Percentiles rank a stretch among this genome's conserved stretches.
phyloP scores from a whole-genome alignment of 371 early-diverging fungal genomes.

The Dichotomocladium elegans region DNA sequence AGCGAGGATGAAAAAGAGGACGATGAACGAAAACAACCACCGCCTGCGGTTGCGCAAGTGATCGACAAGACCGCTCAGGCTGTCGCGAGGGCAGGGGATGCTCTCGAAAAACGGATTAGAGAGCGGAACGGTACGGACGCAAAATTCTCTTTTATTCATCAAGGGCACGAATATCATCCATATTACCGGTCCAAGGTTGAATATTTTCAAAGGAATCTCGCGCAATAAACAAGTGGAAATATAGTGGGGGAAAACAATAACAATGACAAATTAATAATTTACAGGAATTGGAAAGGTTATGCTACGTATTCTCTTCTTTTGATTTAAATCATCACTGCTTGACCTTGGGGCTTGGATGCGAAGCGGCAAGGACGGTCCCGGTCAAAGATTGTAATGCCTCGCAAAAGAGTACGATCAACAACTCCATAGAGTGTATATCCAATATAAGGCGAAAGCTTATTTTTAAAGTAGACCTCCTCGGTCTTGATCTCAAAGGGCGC shows the following conservation, averaged over 20 bases:
- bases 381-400: slow-evolving; percentile 62
- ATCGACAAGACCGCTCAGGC: slow-evolving; percentile 29
- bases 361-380: slow-evolving; percentile 9
- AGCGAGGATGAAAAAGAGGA: slow-evolving; percentile 19
- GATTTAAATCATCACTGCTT: slow-evolving; percentile 12
- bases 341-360: slow-evolving; percentile 16
- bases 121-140: slow-evolving; percentile 23
- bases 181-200: slow-evolving; percentile 18
- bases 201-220: not conserved
- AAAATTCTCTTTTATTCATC: slow-evolving; percentile 30
- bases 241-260: not conserved
- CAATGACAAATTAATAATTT: not conserved
- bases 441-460: slow-evolving; percentile 78
- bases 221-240: not conserved
- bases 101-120: slow-evolving; percentile 23
- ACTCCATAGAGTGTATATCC: slow-evolving; percentile 59
- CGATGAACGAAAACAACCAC: not conserved
- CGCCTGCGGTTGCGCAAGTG: slow-evolving; percentile 2
- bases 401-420: slow-evolving; percentile 71
- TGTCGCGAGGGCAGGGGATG: slow-evolving; percentile 28
- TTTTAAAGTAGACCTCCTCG: slow-evolving; percentile 71
- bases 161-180: slow-evolving; percentile 20
- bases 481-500: slow-evolving; percentile 48
- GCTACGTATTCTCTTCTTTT: too few species aligned
- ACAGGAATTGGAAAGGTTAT: too few species aligned